These are phyloP conservation scores for Orbilia quercus DNA, from an alignment of 2,329 filamentous ascomycete genomes.

Conservation along the genomic window DNA sequence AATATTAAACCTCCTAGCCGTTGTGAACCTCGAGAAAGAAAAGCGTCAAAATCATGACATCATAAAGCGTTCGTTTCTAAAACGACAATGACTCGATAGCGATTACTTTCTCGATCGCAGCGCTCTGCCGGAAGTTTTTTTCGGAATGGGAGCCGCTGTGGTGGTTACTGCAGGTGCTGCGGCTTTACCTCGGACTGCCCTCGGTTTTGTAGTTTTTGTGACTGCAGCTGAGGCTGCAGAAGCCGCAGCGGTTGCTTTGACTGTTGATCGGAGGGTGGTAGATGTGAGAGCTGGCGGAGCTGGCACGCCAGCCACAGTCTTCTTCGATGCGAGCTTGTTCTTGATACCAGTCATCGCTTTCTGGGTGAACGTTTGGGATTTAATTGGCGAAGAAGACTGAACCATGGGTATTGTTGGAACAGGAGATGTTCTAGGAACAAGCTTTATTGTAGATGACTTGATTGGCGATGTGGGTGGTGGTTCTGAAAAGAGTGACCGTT, in stretches of 20 bases:
- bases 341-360: constrained; percentile 43
- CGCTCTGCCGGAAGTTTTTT: constrained; percentile 37
- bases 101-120: constrained; percentile 47
- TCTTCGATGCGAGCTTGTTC: constrained; percentile 32
- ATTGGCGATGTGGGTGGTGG: constrained; percentile 18
- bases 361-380: constrained; percentile 33
- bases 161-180: background rate
- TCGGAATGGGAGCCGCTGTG: constrained; percentile 1
- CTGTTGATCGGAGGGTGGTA: constrained; percentile 24
- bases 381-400: constrained; percentile 35
- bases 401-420: constrained; percentile 15
- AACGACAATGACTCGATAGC: background rate
- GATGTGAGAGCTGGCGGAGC: constrained; percentile 9
- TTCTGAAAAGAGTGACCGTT: constrained; percentile 4
- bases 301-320: background rate
- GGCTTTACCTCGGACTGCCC: constrained; percentile 5
- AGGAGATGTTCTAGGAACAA: constrained; percentile 42
- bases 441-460: constrained; percentile 42
- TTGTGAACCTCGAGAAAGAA: background rate
- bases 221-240: constrained; percentile 16
- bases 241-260: constrained; percentile 23
- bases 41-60: constrained; percentile 20
- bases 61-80: constrained; percentile 3
- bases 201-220: constrained; percentile 22
- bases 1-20: too few relatives aligned